A percentile compares a stretch with the other conserved stretches of the same genome.
Conservation (phyloP, 768 basidiomycete species). For the Boletellus sp. region DNA sequence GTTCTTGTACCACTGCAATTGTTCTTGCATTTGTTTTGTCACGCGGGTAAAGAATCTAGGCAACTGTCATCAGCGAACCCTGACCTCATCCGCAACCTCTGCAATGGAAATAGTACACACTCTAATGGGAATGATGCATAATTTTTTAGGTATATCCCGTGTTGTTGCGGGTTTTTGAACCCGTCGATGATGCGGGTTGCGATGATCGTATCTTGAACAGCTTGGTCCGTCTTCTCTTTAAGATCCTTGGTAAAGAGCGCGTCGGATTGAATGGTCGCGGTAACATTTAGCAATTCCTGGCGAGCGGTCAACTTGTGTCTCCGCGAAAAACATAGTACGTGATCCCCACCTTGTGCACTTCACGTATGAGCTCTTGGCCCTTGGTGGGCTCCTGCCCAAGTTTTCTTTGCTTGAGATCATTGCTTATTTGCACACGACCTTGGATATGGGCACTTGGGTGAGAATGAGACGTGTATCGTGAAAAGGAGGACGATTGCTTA, state of each 20-base stretch:
- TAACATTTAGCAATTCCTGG: constrained; percentile 63
- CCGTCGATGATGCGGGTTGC: constrained; percentile 76
- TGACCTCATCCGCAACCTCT: neutral
- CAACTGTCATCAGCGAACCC: neutral
- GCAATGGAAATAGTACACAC: constrained; percentile 39
- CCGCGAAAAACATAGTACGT: neutral
- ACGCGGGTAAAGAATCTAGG: constrained; percentile 69
- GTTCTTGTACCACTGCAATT: constrained; percentile 72
- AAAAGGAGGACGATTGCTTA: constrained; percentile 31
- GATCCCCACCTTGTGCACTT: constrained; percentile 57
- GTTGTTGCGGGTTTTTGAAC: constrained; percentile 70
- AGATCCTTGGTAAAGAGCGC: constrained; percentile 63
- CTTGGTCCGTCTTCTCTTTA: constrained; percentile 70
- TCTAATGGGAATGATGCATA: constrained; percentile 81
- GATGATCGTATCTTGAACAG: constrained; percentile 76
- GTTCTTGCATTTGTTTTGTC: constrained; percentile 66
- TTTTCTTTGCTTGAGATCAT: constrained; percentile 72
- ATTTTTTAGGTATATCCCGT: constrained; percentile 67
- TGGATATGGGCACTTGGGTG: constrained; percentile 60
- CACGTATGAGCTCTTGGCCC: constrained; percentile 64
- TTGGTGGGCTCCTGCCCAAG: constrained; percentile 72
- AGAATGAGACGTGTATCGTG: constrained; percentile 4
- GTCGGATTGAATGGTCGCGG: constrained; percentile 64
- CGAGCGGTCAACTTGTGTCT: neutral
- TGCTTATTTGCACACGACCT: constrained; percentile 75